Base-by-base conservation (phyloP, 345 rosid species). In the Laguncularia racemosa region DNA sequence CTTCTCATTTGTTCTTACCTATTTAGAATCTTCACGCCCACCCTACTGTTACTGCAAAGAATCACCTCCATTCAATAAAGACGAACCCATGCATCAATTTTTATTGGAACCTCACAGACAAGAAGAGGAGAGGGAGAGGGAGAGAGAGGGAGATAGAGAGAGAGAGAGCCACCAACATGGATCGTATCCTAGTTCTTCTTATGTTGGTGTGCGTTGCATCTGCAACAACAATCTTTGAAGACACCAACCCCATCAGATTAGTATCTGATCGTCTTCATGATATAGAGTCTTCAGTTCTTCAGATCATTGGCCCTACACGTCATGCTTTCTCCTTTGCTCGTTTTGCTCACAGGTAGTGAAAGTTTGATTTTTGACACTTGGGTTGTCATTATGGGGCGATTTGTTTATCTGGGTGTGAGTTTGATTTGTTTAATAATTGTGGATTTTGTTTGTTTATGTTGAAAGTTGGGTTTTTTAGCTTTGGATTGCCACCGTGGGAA, bases 281-380 rank as follows among this genome's bases (percentile, higher is more conserved):
- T 57, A 45, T 82, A 53, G 95, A 84, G 49, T 69, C 78, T 44
- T 74, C 84, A 1, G 59, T 84, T 48, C 69, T 75, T 40, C 76
- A 66, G 64, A 83, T 75, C 69, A 50, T 92, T 78, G 96, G 97
- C 40, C 69, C 63, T 28, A 55, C 83, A 15, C 81, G 83, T 12
- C 80, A 57, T 21, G 91, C 81, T 60, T 53, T 79, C 78, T 72
- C 84, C 55, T 86, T 89, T 59, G 86, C 91, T 13, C 89, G 96
- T 58, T 92, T 92, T 62, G 80, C 85, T 65, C 66, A 68, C 79
- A 78, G 78, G 97, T 91, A 26, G 40, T 33, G 40, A 33, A 33
- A 33, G 40, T 33, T 33, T 33, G 40, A 1, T 33, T 33, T 33
- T 33, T 33, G 40, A 33, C 40, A 4, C 40, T 33, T 33, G 40